Conservation (phyloP, 139 green algal genomes). For the Choricystis sp. region DNA sequence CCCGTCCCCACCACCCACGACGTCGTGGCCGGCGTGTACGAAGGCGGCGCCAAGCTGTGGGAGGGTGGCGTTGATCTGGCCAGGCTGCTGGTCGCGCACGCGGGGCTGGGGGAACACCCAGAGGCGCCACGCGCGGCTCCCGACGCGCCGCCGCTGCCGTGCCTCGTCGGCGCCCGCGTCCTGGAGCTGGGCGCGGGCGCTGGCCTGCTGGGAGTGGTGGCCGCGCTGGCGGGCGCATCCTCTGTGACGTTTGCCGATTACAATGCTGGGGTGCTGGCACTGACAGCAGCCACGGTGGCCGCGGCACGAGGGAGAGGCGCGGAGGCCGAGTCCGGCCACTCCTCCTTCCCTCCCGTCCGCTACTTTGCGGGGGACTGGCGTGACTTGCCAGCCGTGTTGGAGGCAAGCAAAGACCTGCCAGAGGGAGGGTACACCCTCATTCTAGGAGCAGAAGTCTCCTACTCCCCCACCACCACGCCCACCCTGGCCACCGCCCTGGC, state of each 20-base stretch:
- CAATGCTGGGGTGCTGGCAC: slow-evolving; percentile 51
- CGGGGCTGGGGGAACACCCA: slow-evolving; percentile 3
- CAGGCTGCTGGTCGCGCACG: slow-evolving; percentile 22
- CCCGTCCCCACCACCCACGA: neutral
- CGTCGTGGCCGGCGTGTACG: neutral
- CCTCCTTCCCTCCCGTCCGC: neutral
- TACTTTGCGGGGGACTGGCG: slow-evolving; percentile 44
- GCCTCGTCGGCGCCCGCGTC: slow-evolving; percentile 37
- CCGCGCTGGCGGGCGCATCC: slow-evolving; percentile 24
- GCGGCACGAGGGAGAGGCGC: slow-evolving; percentile 1
- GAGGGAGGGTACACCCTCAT: slow-evolving; percentile 10
- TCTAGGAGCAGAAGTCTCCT: slow-evolving; percentile 9
- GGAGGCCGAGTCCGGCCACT: no score
- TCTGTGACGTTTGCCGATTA: slow-evolving; percentile 37
- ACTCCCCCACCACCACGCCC: slow-evolving; percentile 5
- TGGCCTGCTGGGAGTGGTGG: slow-evolving; percentile 52
- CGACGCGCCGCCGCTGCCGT: neutral
- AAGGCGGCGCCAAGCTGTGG: slow-evolving; percentile 78
- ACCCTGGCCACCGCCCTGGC: slow-evolving; percentile 7
- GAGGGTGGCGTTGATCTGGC: slow-evolving; percentile 58
- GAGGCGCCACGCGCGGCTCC: no score
- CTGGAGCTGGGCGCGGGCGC: slow-evolving; percentile 72
- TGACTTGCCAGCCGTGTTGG: slow-evolving; percentile 5
- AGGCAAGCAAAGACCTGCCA: slow-evolving; percentile 1
- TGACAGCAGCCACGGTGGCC: slow-evolving; percentile 48